Evolutionary conservation across 768 basidiomycete genomes (phyloP).

Genomic region (Pleurotus ostreatus): DNA sequence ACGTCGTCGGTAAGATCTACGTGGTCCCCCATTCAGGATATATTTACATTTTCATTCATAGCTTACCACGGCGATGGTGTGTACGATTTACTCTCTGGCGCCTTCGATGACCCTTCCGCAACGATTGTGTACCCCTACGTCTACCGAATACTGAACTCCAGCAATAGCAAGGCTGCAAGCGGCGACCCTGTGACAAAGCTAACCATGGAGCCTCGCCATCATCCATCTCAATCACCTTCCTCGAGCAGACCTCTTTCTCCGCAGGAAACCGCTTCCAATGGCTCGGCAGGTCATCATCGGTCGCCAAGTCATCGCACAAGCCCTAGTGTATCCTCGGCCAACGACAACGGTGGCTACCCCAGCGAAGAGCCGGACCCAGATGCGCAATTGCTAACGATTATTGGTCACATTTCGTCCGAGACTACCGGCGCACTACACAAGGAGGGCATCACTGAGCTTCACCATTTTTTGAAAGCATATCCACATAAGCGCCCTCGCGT

Average conservation of each 20-base stretch:
- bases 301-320: conserved; percentile 66
- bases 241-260: conserved; percentile 74
- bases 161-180: conserved; percentile 34
- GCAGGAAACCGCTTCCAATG: conserved; percentile 50
- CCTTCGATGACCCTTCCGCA: conserved; percentile 96
- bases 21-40: not conserved
- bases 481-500: conserved; percentile 80
- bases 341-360: conserved; percentile 51
- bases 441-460: conserved; percentile 91
- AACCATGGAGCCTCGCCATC: conserved; percentile 29
- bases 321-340: conserved; percentile 60
- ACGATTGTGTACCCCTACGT: conserved; percentile 96
- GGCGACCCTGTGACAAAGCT: conserved; percentile 32
- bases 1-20: conserved; percentile 78
- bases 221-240: conserved; percentile 50
- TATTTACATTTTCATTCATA: conserved; percentile 21
- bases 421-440: conserved; percentile 87
- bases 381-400: conserved; percentile 75
- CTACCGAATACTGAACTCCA: conserved; percentile 83
- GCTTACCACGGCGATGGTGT: conserved; percentile 86
- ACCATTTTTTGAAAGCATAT: conserved; percentile 89
- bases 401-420: conserved; percentile 84
- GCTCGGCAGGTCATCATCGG: conserved; percentile 44
- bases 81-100: conserved; percentile 84
- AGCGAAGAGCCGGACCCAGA: conserved; percentile 85